Evolutionary conservation across 2,329 filamentous ascomycete genomes (phyloP), one percentile per base, ranked within the genome.

Genomic region (Trichothecium roseum): DNA sequence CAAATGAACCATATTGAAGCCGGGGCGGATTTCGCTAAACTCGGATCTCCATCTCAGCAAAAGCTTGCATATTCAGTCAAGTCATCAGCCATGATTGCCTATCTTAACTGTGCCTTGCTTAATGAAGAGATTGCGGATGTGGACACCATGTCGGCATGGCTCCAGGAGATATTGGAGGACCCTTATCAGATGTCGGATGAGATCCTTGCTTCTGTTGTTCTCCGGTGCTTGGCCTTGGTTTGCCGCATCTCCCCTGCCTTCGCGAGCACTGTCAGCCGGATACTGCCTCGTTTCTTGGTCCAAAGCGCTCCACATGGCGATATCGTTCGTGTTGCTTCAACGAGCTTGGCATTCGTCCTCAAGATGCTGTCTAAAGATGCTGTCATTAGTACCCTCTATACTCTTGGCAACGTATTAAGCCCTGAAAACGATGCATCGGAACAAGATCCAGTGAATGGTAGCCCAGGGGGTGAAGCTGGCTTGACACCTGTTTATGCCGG

Each of bases 351-450:
- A 3, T 81, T 80, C 45, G 78, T 93, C 14, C 65, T 98, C 37
- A 81, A 80, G 45, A 70, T 81, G 48, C 69, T 96, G 10, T 94
- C 91, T 2, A 84, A 94, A 48, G 91, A 98, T 63, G 81, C 87
- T 26, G 74, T 94, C 26, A 96, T 98, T 45, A 94, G 88, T 5
- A 96, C 88, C 1, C 66, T 98, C 8, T 98, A 98, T 59, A 91
- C 87, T 1, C 69, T 98, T n/a, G 91, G 91, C 15, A 98, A 98
- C 53, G 82, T 94, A 4, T 68, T 98, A 12, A 95, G 87, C 47
- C 80, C 86, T 5, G 77, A 74, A 32, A 68, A 69, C 12, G 74
- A 73, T 38, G 61, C 65, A 29, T 64, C 60, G 36, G 64, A 65
- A 22, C 76, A 80, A 44, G 70, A 70, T 4, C 55, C 59, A 22